Evolutionary conservation across 2,329 filamentous ascomycete genomes (phyloP), one percentile per base, ranked within the genome.

Genomic region (Ophiostoma sp.): DNA sequence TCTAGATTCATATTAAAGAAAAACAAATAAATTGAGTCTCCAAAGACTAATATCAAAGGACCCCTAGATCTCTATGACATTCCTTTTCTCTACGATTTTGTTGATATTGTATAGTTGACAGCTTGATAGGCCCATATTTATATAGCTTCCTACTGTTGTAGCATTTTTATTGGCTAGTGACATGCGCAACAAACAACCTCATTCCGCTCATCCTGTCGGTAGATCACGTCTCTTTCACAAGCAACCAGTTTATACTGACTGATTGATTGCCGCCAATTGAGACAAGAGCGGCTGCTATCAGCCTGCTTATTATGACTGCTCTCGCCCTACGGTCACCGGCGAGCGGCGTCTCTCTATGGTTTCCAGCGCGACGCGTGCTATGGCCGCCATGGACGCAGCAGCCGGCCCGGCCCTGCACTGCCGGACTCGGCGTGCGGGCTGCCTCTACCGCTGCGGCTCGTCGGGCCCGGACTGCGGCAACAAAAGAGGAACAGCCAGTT

Each of bases 321-420:
- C 36, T 41, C 58, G n/a, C 42, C n/a, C 16, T 63, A 5, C 40
- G 40, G 16, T 7, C 40, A 4, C 16, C 12, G 8, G n/a, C 14
- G 18, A 14, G 60, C 60, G 40, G 60, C 40, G 38, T 63, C 40
- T 41, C 60, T 9, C 8, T 18, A 5, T 41, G 42, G 16, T 18
- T 42, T 9, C 27, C 40, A 27, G 14, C 40, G 16, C 38, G 40
- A 42, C 38, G 40, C 60, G 60, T 42, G 2, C 27, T 14, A 8
- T 63, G 40, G 38, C 41, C 58, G 38, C 60, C 40, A n/a, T 60
- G 55, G 18, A 60, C 55, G 12, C 55, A 60, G 55, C 55, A 38
- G 27, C 9, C 27, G 14, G 55, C 55, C 8, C 27, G 27, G 55
- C 55, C 55, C 0, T 60, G 60, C 9, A 6, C 27, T 5, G 16